Conservation (phyloP, 2,329 filamentous ascomycete species). For the Aspergillus novofumigatus region DNA sequence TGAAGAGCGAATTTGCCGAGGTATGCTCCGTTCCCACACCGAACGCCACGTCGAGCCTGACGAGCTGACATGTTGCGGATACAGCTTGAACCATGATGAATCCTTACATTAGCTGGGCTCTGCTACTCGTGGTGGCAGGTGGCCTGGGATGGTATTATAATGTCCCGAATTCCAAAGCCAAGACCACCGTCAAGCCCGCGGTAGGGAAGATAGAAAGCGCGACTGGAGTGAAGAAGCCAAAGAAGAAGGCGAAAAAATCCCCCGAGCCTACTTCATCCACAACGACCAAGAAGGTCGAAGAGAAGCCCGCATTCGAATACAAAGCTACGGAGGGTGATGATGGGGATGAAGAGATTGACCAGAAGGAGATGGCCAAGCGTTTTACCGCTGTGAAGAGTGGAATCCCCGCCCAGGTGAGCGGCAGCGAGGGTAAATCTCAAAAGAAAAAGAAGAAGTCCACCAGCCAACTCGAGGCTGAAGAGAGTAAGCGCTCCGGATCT, state of each 20-base stretch:
- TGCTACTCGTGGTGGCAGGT: conserved; percentile 39
- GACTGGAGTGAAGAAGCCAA: conserved; percentile 37
- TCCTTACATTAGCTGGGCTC: conserved; percentile 42
- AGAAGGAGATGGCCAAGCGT: conserved; percentile 72
- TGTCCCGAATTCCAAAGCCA: conserved; percentile 29
- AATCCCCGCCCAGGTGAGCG: conserved; percentile 49
- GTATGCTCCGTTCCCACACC: conserved; percentile 1
- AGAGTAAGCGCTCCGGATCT: conserved; percentile 37
- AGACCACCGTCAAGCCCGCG: conserved; percentile 24
- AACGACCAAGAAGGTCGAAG: conserved; percentile 26
- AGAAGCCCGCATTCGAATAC: conserved; percentile 27
- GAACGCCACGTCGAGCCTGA: neutral
- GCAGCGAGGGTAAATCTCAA: conserved; percentile 37
- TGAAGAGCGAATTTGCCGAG: conserved; percentile 3
- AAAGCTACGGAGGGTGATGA: conserved; percentile 27
- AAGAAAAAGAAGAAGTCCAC: conserved; percentile 67
- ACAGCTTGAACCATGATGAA: conserved; percentile 35
- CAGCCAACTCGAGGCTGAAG: conserved; percentile 49
- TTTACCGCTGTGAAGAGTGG: conserved; percentile 68
- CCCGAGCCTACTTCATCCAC: conserved; percentile 24
- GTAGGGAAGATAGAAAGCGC: conserved; percentile 33
- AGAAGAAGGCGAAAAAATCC: conserved; percentile 36
- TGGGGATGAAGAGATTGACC: conserved; percentile 60
- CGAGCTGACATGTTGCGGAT: conserved; percentile 4
- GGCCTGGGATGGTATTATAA: conserved; percentile 42